phyloP scores from a whole-genome alignment of 495 filamentous ascomycete genomes.

The Neurospora sublineolata region DNA sequence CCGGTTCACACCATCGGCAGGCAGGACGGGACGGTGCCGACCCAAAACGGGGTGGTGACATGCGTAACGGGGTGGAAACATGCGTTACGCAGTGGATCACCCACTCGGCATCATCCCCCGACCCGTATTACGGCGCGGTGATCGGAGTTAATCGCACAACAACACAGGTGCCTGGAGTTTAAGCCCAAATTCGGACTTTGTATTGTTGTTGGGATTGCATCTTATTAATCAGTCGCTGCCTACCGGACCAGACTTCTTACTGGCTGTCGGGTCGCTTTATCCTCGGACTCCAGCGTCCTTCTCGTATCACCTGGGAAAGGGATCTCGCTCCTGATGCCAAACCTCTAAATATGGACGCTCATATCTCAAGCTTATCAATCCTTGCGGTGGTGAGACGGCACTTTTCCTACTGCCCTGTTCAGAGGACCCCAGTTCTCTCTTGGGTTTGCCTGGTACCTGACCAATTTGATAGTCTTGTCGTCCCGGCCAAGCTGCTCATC shows the following conservation, averaged over 20 bases:
- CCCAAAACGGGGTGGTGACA: not conserved
- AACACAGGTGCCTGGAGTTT: not conserved
- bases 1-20: not conserved
- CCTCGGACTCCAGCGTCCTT: not conserved
- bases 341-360: not conserved
- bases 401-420: slow-evolving; percentile 52
- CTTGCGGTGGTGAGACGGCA: not conserved
- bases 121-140: not conserved
- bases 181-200: not conserved
- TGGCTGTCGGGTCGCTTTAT: not conserved
- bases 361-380: not conserved
- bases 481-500: slow-evolving; percentile 70
- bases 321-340: not conserved
- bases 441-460: slow-evolving; percentile 83
- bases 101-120: not conserved
- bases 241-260: not conserved
- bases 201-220: not conserved
- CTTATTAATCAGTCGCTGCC: not conserved
- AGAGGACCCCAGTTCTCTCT: slow-evolving; percentile 88
- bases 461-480: slow-evolving; percentile 46
- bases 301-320: not conserved
- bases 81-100: slow-evolving; percentile 1
- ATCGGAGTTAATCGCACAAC: not conserved
- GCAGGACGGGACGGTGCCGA: not conserved
- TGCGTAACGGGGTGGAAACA: not conserved